phyloP scores from a whole-genome alignment of 805 yeast genomes.

The Schwanniomyces polymorphus region DNA sequence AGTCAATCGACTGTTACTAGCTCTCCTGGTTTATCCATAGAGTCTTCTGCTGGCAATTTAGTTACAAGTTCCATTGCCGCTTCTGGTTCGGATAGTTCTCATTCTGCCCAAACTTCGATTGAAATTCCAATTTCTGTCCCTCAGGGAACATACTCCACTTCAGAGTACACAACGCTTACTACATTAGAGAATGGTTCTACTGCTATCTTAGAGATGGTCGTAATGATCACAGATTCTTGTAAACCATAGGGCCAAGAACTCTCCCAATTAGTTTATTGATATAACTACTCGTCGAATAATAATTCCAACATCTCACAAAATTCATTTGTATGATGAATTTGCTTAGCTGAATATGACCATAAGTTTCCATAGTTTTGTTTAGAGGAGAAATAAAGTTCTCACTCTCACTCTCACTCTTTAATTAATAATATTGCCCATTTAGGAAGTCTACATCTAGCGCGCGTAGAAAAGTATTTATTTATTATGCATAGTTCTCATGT shows the following conservation, averaged over 20 bases:
- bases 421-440: conserved; percentile 7
- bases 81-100: not conserved
- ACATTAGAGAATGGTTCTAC: conserved; percentile 18
- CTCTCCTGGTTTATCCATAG: not conserved
- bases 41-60: not conserved
- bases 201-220: conserved; percentile 21
- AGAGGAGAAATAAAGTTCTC: too few relatives aligned
- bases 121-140: conserved; percentile 14
- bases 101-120: not conserved
- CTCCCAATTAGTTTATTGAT: not conserved
- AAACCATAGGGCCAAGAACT: conserved; percentile 1
- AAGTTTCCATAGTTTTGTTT: too few relatives aligned
- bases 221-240: conserved; percentile 22
- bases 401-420: too few relatives aligned
- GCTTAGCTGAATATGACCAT: too few relatives aligned
- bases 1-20: not conserved
- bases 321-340: too few relatives aligned
- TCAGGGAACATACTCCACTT: conserved; percentile 19
- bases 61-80: not conserved
- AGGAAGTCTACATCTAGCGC: conserved; percentile 13
- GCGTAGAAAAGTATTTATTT: conserved; percentile 6
- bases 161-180: conserved; percentile 19
- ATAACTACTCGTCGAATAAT: not conserved
- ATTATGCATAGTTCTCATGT: not conserved
- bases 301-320: not conserved